Percentiles rank a stretch among this genome's conserved stretches.
phyloP scores from a whole-genome alignment of 106 monocot species.

The Iris macrosiphon region DNA sequence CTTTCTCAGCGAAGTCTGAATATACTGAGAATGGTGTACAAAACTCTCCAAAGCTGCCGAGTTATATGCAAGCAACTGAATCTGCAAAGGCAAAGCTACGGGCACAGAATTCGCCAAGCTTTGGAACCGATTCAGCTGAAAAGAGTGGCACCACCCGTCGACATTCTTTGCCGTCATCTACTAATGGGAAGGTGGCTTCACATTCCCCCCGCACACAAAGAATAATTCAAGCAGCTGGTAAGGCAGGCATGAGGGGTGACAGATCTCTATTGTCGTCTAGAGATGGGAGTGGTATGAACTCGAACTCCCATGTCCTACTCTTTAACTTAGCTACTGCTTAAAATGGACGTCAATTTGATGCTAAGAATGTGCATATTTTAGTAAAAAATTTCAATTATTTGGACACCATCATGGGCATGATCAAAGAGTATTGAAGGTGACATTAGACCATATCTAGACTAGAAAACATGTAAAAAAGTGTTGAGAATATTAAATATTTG shows the following conservation, averaged over 20 bases:
- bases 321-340: no score
- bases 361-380: no score
- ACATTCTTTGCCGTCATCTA: conserved; percentile 57
- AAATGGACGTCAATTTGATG: no score
- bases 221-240: conserved; percentile 29
- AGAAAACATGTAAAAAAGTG: no score
- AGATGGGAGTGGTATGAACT: conserved; percentile 41
- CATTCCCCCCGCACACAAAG: conserved; percentile 35
- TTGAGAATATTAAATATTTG: no score
- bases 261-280: conserved; percentile 41
- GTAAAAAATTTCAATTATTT: no score
- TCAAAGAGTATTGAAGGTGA: no score
- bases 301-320: no score
- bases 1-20: conserved; percentile 60
- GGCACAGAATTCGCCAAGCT: conserved; percentile 40
- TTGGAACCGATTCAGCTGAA: conserved; percentile 46
- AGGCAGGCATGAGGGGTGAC: conserved; percentile 17
- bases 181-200: conserved; percentile 51
- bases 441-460: no score
- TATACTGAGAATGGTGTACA: conserved; percentile 45
- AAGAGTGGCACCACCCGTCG: conserved; percentile 50
- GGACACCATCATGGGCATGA: no score
- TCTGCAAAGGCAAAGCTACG: conserved; percentile 65
- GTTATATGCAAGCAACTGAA: conserved; percentile 69
- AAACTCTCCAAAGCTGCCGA: conserved; percentile 55